phyloP scores from a whole-genome alignment of 75 land plant genomes.

The Picea sitchensis region DNA sequence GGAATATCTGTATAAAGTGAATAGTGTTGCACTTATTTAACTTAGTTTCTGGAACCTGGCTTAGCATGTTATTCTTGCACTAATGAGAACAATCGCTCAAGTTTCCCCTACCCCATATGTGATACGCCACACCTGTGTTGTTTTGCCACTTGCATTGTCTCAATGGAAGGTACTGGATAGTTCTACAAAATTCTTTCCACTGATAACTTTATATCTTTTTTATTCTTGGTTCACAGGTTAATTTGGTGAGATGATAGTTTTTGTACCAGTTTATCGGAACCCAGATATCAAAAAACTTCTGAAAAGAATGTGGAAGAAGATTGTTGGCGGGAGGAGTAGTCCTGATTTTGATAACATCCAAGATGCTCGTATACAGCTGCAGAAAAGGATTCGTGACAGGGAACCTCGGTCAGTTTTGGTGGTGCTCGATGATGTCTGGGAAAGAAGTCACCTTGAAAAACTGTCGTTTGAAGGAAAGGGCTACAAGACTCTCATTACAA shows the following conservation, averaged over 20 bases:
- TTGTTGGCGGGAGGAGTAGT: not conserved
- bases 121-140: no score
- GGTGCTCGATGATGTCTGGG: slow-evolving; percentile 66
- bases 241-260: slow-evolving; percentile 43
- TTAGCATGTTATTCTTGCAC: no score
- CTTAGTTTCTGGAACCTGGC: no score
- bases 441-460: slow-evolving; percentile 29
- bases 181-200: no score
- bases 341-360: not conserved
- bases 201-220: not conserved
- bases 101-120: no score
- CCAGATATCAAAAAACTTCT: slow-evolving; percentile 20
- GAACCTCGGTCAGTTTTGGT: slow-evolving; percentile 15
- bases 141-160: no score
- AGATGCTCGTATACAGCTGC: slow-evolving; percentile 7
- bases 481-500: slow-evolving; percentile 42
- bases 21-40: no score
- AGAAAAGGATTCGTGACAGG: not conserved
- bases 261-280: slow-evolving; percentile 56
- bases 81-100: no score
- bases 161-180: no score
- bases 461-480: slow-evolving; percentile 27
- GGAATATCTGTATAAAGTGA: no score
- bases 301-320: slow-evolving; percentile 28
- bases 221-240: slow-evolving; percentile 21